Base-by-base conservation (phyloP, 495 filamentous ascomycete genomes). In the Neurospora tetraspora region DNA sequence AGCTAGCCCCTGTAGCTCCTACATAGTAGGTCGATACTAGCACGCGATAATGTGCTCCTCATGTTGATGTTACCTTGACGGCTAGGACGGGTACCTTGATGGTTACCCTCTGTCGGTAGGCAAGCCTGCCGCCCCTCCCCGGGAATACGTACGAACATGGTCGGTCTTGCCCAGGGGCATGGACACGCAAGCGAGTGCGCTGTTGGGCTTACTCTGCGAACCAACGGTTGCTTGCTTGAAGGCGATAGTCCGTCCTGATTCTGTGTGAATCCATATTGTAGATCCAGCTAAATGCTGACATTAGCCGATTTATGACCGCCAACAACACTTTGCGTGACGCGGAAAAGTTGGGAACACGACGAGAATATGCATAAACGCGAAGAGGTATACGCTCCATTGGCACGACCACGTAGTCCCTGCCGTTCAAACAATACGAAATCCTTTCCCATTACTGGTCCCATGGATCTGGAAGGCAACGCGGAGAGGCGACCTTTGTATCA, bases 21-120 rank as follows among this genome's bases (percentile, higher is more conserved):
- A 36, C 34, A 36, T 36, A 6, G 34, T 36, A 36, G 34, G 34
- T 7, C 34, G 34, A 36, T 36, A 36, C 34, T 36, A 16, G 53
- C 12, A 27, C 47, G 5, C 27, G 27, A 34, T 61, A 27, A 61
- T 34, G 3, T 61, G 53, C 53, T 34, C 2, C 20, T 34, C 12
- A 61, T 61, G 27, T 7, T 34, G 27, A 61, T 34, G 53, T 18
- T 31, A 61, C 53, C 53, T 61, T 34, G 12, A 61, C n/a, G 45
- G 20, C 45, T 53, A 27, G n/a, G 23, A 14, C 37, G 68, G 11
- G 73, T 27, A 75, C 74, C 74, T 73, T 75, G 74, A 73, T 71
- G 69, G 69, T 38, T 34, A 75, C 16, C 39, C 27, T 11, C 2
- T 59, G 11, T 27, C 20, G 23, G 23, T 14, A 53, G 20, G 20